Conservation (phyloP, 2,329 filamentous ascomycete species). For the Fusarium annulatum region DNA sequence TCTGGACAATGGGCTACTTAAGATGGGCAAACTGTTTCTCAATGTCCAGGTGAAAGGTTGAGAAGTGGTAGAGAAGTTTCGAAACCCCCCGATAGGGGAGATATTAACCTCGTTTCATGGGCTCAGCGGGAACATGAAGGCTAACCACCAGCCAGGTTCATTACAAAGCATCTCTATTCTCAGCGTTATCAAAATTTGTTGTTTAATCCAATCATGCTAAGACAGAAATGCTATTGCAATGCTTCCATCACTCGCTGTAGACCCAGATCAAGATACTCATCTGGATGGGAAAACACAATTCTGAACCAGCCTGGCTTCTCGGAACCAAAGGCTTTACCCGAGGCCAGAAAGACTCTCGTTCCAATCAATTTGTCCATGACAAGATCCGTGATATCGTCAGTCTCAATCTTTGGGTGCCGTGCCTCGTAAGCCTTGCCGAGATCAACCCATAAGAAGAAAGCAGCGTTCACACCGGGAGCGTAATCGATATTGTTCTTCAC, state of each 20-base stretch:
- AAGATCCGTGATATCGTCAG: constrained; percentile 39
- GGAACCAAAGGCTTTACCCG: constrained; percentile 51
- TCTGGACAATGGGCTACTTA: background rate
- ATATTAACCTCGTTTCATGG: background rate
- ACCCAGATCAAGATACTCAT: constrained; percentile 46
- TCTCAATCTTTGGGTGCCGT: constrained; percentile 20
- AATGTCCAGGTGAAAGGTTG: background rate
- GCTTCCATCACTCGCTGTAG: constrained; percentile 36
- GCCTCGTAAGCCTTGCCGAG: constrained; percentile 50
- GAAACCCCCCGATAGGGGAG: background rate
- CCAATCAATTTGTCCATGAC: constrained; percentile 46
- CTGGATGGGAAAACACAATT: constrained; percentile 52
- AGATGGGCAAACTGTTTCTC: background rate
- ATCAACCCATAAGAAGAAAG: constrained; percentile 67
- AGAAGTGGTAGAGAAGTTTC: background rate
- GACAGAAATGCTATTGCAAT: constrained; percentile 6
- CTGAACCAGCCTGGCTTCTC: constrained; percentile 54
- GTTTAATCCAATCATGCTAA: background rate
- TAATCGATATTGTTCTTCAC: constrained; percentile 56
- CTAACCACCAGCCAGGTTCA: background rate
- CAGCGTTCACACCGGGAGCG: constrained; percentile 60
- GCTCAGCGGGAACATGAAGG: background rate
- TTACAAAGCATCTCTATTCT: background rate
- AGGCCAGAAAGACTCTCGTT: constrained; percentile 51
- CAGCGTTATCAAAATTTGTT: background rate